A percentile compares a stretch with the other conserved stretches of the same genome.
phyloP scores from a whole-genome alignment of 2,329 filamentous ascomycete species.

The Cadophora sp. region DNA sequence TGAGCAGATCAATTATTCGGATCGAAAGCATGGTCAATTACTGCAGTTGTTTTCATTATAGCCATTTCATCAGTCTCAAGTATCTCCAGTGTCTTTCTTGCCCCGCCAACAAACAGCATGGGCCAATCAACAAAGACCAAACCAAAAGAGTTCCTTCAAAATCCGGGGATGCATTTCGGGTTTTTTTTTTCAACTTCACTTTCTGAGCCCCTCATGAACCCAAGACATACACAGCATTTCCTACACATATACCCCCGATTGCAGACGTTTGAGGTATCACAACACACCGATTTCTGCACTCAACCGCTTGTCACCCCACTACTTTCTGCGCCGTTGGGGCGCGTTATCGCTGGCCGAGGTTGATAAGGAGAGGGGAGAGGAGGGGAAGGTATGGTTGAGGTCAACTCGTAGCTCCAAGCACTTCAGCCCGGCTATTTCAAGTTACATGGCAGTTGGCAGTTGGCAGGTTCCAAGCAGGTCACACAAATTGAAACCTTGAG shows the following conservation, averaged over 20 bases:
- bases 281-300: background rate
- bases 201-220: background rate
- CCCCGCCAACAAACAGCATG: background rate
- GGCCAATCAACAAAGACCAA: background rate
- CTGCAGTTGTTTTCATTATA: background rate
- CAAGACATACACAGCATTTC: background rate
- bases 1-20: background rate
- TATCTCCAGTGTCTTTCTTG: background rate
- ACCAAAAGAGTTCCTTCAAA: background rate
- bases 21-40: no score
- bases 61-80: no score
- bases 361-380: conserved; percentile 11
- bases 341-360: conserved; percentile 23
- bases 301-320: conserved; percentile 13
- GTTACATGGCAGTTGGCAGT: conserved; percentile 16
- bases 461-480: background rate
- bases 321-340: background rate
- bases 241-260: background rate
- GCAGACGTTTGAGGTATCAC: background rate
- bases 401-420: conserved; percentile 3
- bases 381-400: background rate
- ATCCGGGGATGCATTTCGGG: background rate
- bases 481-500: conserved; percentile 16
- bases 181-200: background rate
- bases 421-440: conserved; percentile 7